Base-by-base conservation (phyloP, 1,284 basidiomycete species). In the Boletus sp. region DNA sequence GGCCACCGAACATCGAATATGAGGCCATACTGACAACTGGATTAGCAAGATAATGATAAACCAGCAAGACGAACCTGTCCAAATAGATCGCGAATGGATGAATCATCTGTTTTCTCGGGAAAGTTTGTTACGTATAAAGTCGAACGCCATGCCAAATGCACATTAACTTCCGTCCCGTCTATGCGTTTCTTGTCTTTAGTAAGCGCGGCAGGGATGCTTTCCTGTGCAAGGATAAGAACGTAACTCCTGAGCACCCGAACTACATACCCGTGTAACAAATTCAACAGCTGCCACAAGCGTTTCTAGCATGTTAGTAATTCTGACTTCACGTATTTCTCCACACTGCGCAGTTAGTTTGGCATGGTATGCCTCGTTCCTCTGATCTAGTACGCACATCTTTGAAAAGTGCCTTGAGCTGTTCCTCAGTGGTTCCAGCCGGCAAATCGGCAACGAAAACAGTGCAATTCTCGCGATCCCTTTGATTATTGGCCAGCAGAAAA, bases 121-220 rank as follows among this genome's bases (percentile, higher is more conserved):
- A 98, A 99, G 69, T 99, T 99, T 12, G 96, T 97, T 36, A 98
- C 85, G 67, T 94, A 99, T 4, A 99, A 70, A 2, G 95, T 99
- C 4, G 93, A 95, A 54, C 88, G 81, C 91, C 93, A 97, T 5
- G 91, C 92, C 44, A 96, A 76, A 61, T 91, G 81, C 1, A 99
- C 91, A 12, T 79, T 76, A 13, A 96, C 76, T 61, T 93, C 88
- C 38, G 80, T 70, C 0, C 75, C 84, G 34, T 77, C 74, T 40
- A 99, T 60, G 27, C 82, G 80, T 64, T 96, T 97, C 71, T 92
- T 91, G 70, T 98, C 94, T 62, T 93, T 94, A 0, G 93, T 96
- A 32, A 94, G 75, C 1, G 91, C 96, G 0, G 82, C 81, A 2
- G 91, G 86, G 1, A 98, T 78, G 46, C 78, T 80, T 25, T 91